Percentiles rank a stretch among this genome's conserved stretches.
Conservation (phyloP, 192 early-diverging fungal genomes). For the Gorgonomyces haynaldii region DNA sequence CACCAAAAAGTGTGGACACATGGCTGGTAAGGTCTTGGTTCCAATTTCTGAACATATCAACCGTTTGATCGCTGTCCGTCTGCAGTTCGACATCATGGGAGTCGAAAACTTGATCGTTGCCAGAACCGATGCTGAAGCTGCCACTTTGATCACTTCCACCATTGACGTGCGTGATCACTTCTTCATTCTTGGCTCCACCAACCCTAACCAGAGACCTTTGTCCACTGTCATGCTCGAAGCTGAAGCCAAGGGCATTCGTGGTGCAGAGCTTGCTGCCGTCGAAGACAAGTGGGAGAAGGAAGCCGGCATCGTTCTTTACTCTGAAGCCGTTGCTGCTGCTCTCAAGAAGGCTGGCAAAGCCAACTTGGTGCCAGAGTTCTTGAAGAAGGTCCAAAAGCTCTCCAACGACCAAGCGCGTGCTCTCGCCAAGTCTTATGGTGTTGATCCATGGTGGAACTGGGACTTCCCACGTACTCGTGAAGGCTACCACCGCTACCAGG, state of each 20-base stretch:
- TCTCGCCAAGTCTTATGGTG: constrained; percentile 60
- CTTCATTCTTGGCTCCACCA: constrained; percentile 90
- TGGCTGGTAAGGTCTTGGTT: constrained; percentile 98
- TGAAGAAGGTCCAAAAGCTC: constrained; percentile 35
- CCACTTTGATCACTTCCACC: constrained; percentile 90
- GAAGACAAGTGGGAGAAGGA: constrained; percentile 74
- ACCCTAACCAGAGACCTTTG: constrained; percentile 56
- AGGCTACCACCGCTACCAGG: constrained; percentile 95
- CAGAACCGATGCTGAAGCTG: constrained; percentile 95
- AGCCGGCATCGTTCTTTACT: constrained; percentile 73
- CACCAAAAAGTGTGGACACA: constrained; percentile 98
- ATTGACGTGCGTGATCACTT: constrained; percentile 92
- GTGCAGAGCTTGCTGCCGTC: constrained; percentile 63
- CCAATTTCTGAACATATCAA: constrained; percentile 97
- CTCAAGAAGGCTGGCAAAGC: constrained; percentile 55
- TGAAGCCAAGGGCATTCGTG: constrained; percentile 55
- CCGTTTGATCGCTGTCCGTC: constrained; percentile 83
- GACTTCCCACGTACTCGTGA: constrained; percentile 81
- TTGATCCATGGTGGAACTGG: constrained; percentile 79
- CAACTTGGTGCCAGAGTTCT: constrained; percentile 38
- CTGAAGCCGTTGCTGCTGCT: constrained; percentile 64
- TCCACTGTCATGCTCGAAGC: constrained; percentile 72
- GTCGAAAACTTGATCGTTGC: constrained; percentile 88
- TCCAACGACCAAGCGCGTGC: constrained; percentile 77
- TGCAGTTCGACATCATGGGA: constrained; percentile 98